phyloP scores from a whole-genome alignment of 78 protist genomes.

The Dictyostelium discoideum region DNA sequence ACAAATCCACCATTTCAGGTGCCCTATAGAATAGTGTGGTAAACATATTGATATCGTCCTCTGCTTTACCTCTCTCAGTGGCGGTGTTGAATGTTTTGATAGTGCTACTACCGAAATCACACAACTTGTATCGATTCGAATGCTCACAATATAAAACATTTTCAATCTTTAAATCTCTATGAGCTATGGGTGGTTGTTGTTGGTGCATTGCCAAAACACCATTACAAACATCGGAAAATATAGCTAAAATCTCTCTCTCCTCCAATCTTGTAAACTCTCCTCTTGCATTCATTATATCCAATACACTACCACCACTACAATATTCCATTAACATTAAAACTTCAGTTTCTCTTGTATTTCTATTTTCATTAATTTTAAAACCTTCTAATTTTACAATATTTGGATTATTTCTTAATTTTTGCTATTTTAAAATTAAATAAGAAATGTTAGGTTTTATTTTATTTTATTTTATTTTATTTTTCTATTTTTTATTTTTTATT shows the following conservation, averaged over 20 bases:
- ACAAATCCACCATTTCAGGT: constrained; percentile 93
- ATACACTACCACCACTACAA: constrained; percentile 80
- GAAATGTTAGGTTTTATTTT: not conserved
- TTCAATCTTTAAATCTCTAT: constrained; percentile 85
- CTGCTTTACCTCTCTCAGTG: constrained; percentile 34
- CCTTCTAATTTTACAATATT: constrained; percentile 66
- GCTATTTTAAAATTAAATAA: not conserved
- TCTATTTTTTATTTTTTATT: not conserved
- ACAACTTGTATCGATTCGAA: constrained; percentile 62
- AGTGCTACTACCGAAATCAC: constrained; percentile 86
- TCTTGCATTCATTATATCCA: constrained; percentile 77
- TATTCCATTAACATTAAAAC: constrained; percentile 75
- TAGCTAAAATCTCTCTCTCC: constrained; percentile 58
- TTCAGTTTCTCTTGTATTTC: constrained; percentile 70
- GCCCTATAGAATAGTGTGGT: constrained; percentile 88
- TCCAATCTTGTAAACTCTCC: constrained; percentile 40
- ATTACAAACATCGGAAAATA: constrained; percentile 57
- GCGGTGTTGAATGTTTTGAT: constrained; percentile 26
- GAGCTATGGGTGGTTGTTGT: constrained; percentile 81
- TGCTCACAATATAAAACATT: constrained; percentile 47
- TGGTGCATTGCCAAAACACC: constrained; percentile 76
- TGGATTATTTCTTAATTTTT: constrained; percentile 32
- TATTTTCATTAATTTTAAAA: constrained; percentile 18
- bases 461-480: not conserved
- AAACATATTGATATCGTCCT: constrained; percentile 73